Percentiles rank a stretch among this genome's conserved stretches.
These are phyloP conservation scores for Calonectria hawksworthii DNA, from an alignment of 2,329 filamentous ascomycete genomes.

Conservation along the genomic window DNA sequence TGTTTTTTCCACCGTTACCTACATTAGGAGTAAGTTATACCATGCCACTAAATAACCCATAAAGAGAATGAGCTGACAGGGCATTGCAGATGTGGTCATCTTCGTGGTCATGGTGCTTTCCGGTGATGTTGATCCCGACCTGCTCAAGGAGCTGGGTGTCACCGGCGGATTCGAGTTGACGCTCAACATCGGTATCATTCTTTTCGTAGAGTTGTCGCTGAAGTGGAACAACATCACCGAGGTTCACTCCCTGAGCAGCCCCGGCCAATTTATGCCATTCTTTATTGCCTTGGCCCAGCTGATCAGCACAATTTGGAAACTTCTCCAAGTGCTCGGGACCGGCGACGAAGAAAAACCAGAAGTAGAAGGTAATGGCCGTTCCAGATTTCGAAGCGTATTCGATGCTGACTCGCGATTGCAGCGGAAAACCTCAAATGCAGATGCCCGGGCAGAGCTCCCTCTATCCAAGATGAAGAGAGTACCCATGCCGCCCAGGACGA, in stretches of 20 bases:
- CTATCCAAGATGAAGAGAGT: neutral
- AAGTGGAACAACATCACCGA: conserved; percentile 19
- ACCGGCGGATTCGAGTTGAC: conserved; percentile 9
- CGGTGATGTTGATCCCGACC: neutral
- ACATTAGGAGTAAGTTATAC: neutral
- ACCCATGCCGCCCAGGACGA: too few species aligned
- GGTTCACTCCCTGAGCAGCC: conserved; percentile 1
- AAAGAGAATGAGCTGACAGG: neutral
- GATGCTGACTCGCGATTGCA: neutral
- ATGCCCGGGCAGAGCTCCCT: too few species aligned
- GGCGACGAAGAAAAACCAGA: neutral
- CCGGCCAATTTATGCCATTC: neutral
- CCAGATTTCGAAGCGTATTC: neutral
- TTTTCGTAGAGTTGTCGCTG: conserved; percentile 16
- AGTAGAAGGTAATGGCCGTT: neutral
- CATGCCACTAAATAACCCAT: fast-evolving
- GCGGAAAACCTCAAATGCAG: neutral
- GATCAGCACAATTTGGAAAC: neutral
- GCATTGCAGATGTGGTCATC: neutral
- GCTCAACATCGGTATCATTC: conserved; percentile 20
- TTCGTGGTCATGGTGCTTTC: conserved; percentile 4
- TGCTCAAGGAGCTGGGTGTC: conserved; percentile 3
- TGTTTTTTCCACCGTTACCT: neutral
- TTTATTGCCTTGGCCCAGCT: neutral
- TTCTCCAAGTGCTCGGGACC: neutral